These are phyloP conservation scores for Verticillium albo-atrum DNA, from an alignment of 2,329 filamentous ascomycete species.

Conservation along the genomic window DNA sequence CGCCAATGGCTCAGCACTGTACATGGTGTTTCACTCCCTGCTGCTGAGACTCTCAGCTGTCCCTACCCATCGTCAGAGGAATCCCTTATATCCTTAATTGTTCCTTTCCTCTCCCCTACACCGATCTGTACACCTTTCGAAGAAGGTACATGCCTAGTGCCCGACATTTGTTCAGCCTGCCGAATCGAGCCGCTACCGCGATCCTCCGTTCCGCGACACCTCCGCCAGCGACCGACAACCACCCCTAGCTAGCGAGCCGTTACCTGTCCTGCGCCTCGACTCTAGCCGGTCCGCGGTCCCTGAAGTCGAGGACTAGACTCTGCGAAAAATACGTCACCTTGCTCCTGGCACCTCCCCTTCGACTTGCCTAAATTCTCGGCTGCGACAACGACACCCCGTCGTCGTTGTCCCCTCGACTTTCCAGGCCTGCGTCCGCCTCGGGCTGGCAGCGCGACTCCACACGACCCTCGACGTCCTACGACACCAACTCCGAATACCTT, in stretches of 20 bases:
- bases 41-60: background rate
- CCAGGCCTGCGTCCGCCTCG: background rate
- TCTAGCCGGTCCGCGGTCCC: background rate
- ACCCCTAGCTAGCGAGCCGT: background rate
- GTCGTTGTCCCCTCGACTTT: background rate
- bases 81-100: background rate
- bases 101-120: background rate
- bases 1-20: background rate
- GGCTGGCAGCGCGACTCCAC: background rate
- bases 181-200: background rate
- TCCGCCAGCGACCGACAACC: background rate
- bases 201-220: background rate
- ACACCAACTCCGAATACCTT: background rate
- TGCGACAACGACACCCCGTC: background rate
- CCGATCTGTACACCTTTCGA: background rate
- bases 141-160: background rate
- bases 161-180: background rate
- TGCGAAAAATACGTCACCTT: background rate
- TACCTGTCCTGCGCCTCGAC: background rate
- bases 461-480: background rate
- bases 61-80: background rate
- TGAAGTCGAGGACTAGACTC: background rate
- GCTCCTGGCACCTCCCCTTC: background rate
- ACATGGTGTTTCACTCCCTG: constrained; percentile 1
- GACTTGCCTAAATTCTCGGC: background rate